Conservation (phyloP, 148 eudicot genomes). For the Heliamphora exappendiculata region DNA sequence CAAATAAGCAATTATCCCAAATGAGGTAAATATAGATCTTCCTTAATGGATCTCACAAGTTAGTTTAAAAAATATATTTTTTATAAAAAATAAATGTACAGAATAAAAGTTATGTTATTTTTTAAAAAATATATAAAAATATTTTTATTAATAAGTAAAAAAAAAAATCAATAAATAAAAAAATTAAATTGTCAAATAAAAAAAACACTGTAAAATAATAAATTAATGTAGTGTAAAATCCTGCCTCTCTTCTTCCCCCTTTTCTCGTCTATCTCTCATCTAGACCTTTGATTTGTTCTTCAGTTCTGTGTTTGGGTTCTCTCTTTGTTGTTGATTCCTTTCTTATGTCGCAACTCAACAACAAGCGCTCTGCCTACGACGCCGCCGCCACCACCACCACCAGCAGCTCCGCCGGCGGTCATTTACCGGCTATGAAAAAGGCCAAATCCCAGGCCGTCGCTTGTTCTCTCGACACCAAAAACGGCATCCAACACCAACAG, state of each 20-base stretch:
- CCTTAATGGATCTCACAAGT: no score
- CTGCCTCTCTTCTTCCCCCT: background rate
- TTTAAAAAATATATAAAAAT: no score
- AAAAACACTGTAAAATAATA: no score
- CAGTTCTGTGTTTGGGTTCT: background rate
- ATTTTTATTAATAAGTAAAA: no score
- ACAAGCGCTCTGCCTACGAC: slow-evolving; percentile 8
- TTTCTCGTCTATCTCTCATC: background rate
- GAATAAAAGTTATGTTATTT: no score
- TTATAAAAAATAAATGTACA: no score
- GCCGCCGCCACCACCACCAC: slow-evolving; percentile 20
- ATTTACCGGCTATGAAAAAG: slow-evolving; percentile 46
- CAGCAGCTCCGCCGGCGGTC: slow-evolving; percentile 14
- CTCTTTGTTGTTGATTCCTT: slow-evolving; percentile 6
- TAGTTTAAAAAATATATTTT: no score
- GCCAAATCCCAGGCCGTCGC: slow-evolving; percentile 47
- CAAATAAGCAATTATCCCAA: no score
- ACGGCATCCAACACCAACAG: slow-evolving; percentile 28
- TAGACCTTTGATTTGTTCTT: background rate
- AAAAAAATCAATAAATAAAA: no score
- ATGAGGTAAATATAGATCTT: no score
- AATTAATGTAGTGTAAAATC: no score
- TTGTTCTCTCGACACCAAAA: slow-evolving; percentile 29
- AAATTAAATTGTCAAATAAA: no score
- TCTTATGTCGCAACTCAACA: slow-evolving; percentile 32